Evolutionary conservation across 495 filamentous ascomycete species (phyloP), one percentile per base, ranked within the genome.

Genomic region (Letharia columbiana): DNA sequence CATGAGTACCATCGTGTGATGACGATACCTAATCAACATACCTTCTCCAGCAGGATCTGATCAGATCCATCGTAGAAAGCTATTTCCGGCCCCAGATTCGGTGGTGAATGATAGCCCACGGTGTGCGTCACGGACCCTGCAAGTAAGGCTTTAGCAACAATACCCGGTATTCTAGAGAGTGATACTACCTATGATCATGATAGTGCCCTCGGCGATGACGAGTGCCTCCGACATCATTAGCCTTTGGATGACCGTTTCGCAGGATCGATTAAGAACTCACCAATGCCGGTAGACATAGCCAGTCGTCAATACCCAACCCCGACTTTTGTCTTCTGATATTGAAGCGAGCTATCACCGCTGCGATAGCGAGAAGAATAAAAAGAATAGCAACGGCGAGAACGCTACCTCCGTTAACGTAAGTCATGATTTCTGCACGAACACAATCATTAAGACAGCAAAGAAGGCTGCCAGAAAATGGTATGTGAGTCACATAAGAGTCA

Each of bases 241-340:
- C 5, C 31, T 57, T 57, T 35, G 52, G 4, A 20, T 0, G 52
- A 1, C 15, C 13, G 15, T 33, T 35, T 2, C 2, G 28, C 28
- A 18, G 23, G 31, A 17, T 13, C 31, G 52, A 35, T 33, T 17
- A 31, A 56, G 52, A 52, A 56, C 52, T n/a, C 49, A 57, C 54
- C 54, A 57, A 57, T 8, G 54, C 54, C 6, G 54, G 54, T 37
- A 57, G 54, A 37, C 54, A 57, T 37, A 57, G 54, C 54, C 54
- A 57, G 54, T 57, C 54, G 20, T 57, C 54, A 11, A 57, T 57
- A 11, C 54, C 54, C 33, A 57, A 20, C 10, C 33, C 54, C 17
- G 54, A 37, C 33, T 57, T 57, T 15, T 37, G 1, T 23, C 10
- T 35, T 57, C 54, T 57, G 17, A 57, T 12, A 57, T 2, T 9